Percentiles rank a stretch among this genome's conserved stretches.
Conservation (phyloP, 139 green algal genomes). For the Yamagishiella unicocca region DNA sequence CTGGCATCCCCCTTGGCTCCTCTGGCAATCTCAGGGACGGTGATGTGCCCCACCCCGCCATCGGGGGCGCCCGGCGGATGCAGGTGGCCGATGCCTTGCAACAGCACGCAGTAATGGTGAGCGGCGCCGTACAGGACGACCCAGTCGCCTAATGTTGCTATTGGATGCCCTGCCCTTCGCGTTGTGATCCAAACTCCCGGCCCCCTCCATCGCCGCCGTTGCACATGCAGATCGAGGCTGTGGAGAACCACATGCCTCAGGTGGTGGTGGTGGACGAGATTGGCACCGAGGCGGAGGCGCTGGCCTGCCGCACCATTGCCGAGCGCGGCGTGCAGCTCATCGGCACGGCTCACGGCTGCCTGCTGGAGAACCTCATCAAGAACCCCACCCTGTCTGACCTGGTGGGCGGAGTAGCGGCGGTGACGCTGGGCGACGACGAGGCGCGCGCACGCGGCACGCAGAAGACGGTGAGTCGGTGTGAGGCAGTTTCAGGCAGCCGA, state of each 20-base stretch:
- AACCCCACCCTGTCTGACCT: conserved; percentile 64
- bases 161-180: too few species aligned
- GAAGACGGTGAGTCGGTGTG: conserved; percentile 85
- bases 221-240: conserved; percentile 88
- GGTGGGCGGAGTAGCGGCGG: conserved; percentile 60
- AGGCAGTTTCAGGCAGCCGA: too few species aligned
- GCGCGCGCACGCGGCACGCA: conserved; percentile 86
- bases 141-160: not conserved
- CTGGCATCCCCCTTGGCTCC: too few species aligned
- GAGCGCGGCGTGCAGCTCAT: conserved; percentile 96
- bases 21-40: conserved; percentile 56
- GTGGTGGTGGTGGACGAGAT: conserved; percentile 98
- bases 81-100: conserved; percentile 90
- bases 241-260: conserved; percentile 98
- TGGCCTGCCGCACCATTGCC: conserved; percentile 97
- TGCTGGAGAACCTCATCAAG: conserved; percentile 98
- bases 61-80: conserved; percentile 94
- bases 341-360: conserved; percentile 94
- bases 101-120: conserved; percentile 95
- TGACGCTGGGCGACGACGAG: conserved; percentile 89
- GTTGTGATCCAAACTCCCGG: too few species aligned
- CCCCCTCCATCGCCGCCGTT: not conserved
- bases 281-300: conserved; percentile 94
- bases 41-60: conserved; percentile 95
- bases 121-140: too few species aligned